Base-by-base conservation (phyloP, 1,139 yeast genomes). In the Lodderomyces metapsilosis region DNA sequence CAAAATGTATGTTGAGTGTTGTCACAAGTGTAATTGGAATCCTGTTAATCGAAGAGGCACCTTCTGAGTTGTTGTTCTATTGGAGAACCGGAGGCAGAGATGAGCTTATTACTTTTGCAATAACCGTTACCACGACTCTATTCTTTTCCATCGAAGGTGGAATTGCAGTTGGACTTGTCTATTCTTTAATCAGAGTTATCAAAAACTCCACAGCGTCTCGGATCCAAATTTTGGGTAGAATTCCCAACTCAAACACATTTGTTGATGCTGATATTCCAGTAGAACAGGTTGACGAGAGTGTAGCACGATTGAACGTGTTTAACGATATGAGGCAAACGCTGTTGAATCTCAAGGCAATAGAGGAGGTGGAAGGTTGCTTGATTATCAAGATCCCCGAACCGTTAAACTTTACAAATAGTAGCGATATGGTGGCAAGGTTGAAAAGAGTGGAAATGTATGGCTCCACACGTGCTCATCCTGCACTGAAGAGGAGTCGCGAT, bases 381-480 rank as follows among this genome's bases (percentile, higher is more conserved):
- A 84, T 91, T 36, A 85, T 91, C 25, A 88, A 84, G 52, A 81
- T 92, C 31, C 95, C 98, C 0, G 98, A 92, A 56, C 97, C 98
- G 1, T 67, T 92, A 44, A 88, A 95, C 1, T 92, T 92, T 61
- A 89, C 96, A 31, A 92, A 92, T 57, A 80, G 95, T 13, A 87
- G 84, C 45, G 97, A 91, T 57, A 68, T 92, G 50, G 80, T 86
- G 46, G 72, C 84, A 37, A 68, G 98, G 22, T 68, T 92, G 41
- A 76, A 80, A 43, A 68, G 98, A 42, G 74, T 92, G 17, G 98
- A 92, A 56, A 66, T 80, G 54, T 89, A 87, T 54, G 96, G 98
- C 0, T 85, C 96, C 0, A 75, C 88, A 22, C 78, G 73, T 40
- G 84, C 84, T 2, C 98, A 91, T 54, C 98, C 98, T 0, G 92